Evolutionary conservation across 495 filamentous ascomycete species (phyloP).

Genomic region (Hypoxylon crocopeplum): DNA sequence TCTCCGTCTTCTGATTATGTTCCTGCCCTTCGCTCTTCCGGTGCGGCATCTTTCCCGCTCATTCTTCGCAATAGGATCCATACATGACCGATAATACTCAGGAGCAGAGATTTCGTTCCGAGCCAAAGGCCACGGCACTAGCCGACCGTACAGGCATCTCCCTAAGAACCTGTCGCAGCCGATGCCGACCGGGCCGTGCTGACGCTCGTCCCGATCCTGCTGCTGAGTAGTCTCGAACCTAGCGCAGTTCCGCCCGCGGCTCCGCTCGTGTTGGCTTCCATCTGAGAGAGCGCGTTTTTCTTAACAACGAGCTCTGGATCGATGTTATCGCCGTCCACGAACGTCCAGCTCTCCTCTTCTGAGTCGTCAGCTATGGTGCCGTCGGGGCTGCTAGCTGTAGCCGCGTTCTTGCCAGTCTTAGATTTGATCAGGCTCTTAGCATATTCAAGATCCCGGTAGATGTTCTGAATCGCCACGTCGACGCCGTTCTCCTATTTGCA

Average conservation of each 20-base stretch:
- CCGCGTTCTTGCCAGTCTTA: conserved; percentile 56
- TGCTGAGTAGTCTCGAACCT: conserved; percentile 24
- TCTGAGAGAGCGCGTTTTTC: conserved; percentile 36
- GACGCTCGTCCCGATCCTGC: conserved; percentile 1
- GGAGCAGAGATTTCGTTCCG: conserved; percentile 12
- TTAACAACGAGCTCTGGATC: conserved; percentile 43
- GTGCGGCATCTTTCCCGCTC: neutral
- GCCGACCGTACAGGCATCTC: conserved; percentile 28
- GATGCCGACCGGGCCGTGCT: conserved; percentile 8
- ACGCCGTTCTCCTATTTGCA: conserved; percentile 81
- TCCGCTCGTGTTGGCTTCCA: conserved; percentile 23
- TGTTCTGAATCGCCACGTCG: conserved; percentile 83
- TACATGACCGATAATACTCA: neutral
- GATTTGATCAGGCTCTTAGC: conserved; percentile 83
- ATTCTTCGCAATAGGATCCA: conserved; percentile 3
- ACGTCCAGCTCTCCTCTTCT: conserved; percentile 59
- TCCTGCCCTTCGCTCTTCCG: neutral
- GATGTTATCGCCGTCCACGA: conserved; percentile 50
- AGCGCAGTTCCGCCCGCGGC: conserved; percentile 1
- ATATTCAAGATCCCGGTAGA: conserved; percentile 96
- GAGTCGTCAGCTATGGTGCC: conserved; percentile 42
- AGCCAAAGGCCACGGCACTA: conserved; percentile 27
- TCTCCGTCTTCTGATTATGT: neutral
- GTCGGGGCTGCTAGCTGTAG: conserved; percentile 39
- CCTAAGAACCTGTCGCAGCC: conserved; percentile 32